These are phyloP conservation scores for Mycena floridula DNA, from an alignment of 768 basidiomycete genomes.

Conservation along the genomic window DNA sequence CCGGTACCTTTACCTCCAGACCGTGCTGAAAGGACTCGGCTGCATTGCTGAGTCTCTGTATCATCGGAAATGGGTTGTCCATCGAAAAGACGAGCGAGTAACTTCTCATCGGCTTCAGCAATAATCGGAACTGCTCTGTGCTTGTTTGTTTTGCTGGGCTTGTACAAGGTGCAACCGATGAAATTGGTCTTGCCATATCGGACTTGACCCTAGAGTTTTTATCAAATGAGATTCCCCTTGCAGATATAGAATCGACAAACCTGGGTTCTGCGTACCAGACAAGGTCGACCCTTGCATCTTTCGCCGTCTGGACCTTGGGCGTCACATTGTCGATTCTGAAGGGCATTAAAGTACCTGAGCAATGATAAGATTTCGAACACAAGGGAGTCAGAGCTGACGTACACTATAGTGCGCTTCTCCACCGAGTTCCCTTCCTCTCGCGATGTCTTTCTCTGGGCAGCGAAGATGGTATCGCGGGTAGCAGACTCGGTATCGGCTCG, in stretches of 20 bases:
- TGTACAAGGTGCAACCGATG: background rate
- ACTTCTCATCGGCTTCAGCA: background rate
- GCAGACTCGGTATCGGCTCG: background rate
- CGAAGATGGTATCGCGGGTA: constrained; percentile 5
- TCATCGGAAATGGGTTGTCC: background rate
- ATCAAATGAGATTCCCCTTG: background rate
- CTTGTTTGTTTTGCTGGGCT: background rate
- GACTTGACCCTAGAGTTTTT: background rate
- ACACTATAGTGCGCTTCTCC: background rate
- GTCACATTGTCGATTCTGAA: background rate
- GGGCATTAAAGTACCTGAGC: background rate
- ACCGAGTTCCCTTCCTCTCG: background rate
- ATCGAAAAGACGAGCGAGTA: background rate
- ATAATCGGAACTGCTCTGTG: background rate
- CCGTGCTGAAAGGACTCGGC: background rate
- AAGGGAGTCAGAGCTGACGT: background rate
- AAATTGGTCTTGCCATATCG: background rate
- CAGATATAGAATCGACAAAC: background rate
- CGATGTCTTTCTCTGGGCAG: constrained; percentile 4
- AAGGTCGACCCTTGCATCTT: background rate
- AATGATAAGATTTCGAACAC: background rate
- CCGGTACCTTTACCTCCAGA: background rate
- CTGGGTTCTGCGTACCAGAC: background rate
- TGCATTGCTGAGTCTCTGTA: background rate
- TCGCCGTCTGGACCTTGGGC: background rate